Evolutionary conservation across 768 basidiomycete genomes (phyloP).

Genomic region (Suillus hirtellus): DNA sequence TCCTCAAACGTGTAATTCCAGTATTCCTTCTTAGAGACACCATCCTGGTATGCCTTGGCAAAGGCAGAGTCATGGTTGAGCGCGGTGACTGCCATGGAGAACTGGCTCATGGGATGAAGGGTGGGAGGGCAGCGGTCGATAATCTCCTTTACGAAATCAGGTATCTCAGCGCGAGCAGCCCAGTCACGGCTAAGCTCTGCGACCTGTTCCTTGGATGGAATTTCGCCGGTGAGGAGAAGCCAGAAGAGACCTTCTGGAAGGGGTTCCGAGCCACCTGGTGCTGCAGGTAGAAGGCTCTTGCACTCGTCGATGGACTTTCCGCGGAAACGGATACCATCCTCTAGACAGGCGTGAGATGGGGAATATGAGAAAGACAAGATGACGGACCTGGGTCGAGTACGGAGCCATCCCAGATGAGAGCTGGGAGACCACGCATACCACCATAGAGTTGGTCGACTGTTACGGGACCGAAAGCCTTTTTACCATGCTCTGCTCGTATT

Average conservation of each 20-base stretch:
- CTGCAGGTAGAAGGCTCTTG: constrained; percentile 85
- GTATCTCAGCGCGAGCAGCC: constrained; percentile 90
- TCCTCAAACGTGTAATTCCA: constrained; percentile 95
- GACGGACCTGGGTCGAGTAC: constrained; percentile 86
- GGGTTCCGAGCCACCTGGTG: constrained; percentile 84
- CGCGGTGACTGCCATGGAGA: constrained; percentile 93
- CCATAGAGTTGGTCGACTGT: constrained; percentile 90
- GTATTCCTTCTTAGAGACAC: constrained; percentile 93
- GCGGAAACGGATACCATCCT: constrained; percentile 98
- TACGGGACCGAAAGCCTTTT: constrained; percentile 92
- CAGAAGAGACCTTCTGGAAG: constrained; percentile 95
- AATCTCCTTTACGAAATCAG: constrained; percentile 95
- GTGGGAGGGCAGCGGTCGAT: constrained; percentile 92
- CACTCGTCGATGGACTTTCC: constrained; percentile 93
- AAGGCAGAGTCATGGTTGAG: constrained; percentile 96
- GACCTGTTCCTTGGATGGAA: constrained; percentile 91
- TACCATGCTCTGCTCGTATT: constrained; percentile 83
- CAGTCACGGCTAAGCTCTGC: constrained; percentile 86
- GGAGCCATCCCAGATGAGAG: constrained; percentile 97
- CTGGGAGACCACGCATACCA: constrained; percentile 87
- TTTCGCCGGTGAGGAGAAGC: constrained; percentile 92
- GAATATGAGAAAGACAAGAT: background rate
- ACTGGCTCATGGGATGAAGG: constrained; percentile 98
- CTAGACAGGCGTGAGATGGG: constrained; percentile 35
- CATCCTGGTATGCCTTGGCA: constrained; percentile 91